Evolutionary conservation across 306 rosid genomes (phyloP), one percentile per base, ranked within the genome.

Genomic region (Inga laurina): DNA sequence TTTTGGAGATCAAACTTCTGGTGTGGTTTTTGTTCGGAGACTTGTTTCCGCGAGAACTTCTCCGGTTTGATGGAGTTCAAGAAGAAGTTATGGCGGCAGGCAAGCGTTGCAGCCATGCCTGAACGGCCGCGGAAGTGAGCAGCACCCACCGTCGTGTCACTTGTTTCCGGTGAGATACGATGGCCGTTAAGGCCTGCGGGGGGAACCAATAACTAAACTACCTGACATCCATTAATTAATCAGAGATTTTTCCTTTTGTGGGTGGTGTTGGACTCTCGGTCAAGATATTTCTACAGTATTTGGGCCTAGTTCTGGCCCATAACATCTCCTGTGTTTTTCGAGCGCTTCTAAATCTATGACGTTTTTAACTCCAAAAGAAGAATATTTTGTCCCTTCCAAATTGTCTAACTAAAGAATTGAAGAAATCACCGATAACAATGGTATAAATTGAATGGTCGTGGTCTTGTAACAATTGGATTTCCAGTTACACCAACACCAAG

Each of bases 21-120:
- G 69, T 59, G 56, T n/a, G 79, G 78, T 80, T 56, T 81, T 19
- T 43, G 61, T 52, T 75, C 76, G 12, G 76, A 24, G 10, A 54
- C 65, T 48, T 66, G 84, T 70, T 73, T 87, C 18, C 22, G 74
- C 9, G 76, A 44, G 57, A 54, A 76, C 14, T 35, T 75, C 16
- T 72, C 81, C 13, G 86, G 75, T 18, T 71, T 8, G 37, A 65
- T 41, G 75, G 86, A 79, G 78, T 80, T 73, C 48, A 27, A 52
- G 69, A 75, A 74, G 74, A 66, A 39, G 79, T 8, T 68, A 76
- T 79, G 83, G 52, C 56, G 59, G 46, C 4, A 27, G 41, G 85
- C 3, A 62, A 89, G 74, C 9, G 86, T 7, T 56, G 82, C 72
- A n/a, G 83, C 79, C 92, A 91, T 91, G 79, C 68, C 70, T 49